Base-by-base conservation (phyloP, 208 protist species). In the Acanthamoeba lenticulata region DNA sequence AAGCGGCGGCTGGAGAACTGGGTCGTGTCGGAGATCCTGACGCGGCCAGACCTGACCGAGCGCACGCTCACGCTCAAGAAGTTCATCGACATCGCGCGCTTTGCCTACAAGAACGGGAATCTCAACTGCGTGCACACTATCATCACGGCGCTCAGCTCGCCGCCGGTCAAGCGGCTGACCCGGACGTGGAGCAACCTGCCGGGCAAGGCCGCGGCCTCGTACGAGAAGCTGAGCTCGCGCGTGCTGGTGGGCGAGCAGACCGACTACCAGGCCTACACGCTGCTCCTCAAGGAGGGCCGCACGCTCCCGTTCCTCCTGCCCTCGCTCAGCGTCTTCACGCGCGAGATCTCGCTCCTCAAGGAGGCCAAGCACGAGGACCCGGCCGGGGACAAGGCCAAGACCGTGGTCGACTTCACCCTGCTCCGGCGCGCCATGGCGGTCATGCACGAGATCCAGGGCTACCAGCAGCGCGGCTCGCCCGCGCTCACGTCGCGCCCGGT, bases 371-470 rank as follows among this genome's bases (percentile, higher is more conserved):
- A 19, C 3, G 65, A 74, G 17, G 65, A 74, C 2, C n/a, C 1
- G 65, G 38, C n/a, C 42, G 74, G 38, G 6, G 74, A 86, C 45
- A 55, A 52, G 38, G 7, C 19, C n/a, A 86, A 86, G 27, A 36
- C 42, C 4, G 5, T 86, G 13, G 32, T 86, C 9, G 40, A 86
- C 74, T 86, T 86, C 27, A 86, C n/a, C n/a, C 45, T 19, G 40
- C 32, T 86, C 24, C 15, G 74, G n/a, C 42, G 45, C 19, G 74
- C 74, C 38, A 86, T n/a, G 19, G 27, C 52, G n/a, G 32, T 86
- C 42, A 86, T 86, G 74, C 74, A 86, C 11, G 42, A 86, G 38
- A 86, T 86, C 32, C 74, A 86, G n/a, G 65, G 65, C 65, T 74
- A 74, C 65, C 65, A 74, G 34, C 65, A 74, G 34, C n/a, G 65